Evolutionary conservation across 257 asterid species (phyloP).

Genomic region (Solanum phureja): DNA sequence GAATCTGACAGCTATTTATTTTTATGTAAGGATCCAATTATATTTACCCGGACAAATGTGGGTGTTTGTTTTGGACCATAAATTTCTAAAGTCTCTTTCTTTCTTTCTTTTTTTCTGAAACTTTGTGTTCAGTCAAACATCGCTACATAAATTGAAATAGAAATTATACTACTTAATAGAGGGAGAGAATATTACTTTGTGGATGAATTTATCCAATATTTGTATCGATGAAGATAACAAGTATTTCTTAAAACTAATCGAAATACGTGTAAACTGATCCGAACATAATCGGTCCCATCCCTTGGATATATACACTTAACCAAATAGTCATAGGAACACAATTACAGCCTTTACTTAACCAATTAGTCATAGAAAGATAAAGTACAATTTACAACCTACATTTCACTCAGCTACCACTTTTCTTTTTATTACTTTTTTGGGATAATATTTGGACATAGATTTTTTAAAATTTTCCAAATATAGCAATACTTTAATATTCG

Average conservation of each 20-base stretch:
- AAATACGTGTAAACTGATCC: not conserved
- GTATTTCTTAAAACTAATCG: accelerated
- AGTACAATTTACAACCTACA: not conserved
- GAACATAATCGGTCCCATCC: no score
- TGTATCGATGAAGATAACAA: accelerated
- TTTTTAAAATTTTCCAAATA: not conserved
- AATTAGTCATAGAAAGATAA: not conserved
- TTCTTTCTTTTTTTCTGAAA: accelerated
- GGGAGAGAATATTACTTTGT: not conserved
- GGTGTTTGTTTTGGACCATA: no score
- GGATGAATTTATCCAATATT: not conserved
- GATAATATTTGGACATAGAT: not conserved
- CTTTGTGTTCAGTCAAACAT: not conserved
- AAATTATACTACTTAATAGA: not conserved
- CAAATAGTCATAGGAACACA: not conserved
- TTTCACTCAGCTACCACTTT: not conserved
- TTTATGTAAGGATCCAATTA: no score
- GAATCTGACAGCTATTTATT: no score
- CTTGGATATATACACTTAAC: not conserved
- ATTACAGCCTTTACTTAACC: not conserved
- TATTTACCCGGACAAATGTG: no score
- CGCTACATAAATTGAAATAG: not conserved
- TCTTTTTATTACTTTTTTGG: not conserved
- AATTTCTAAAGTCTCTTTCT: no score
- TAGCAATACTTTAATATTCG: not conserved